These are phyloP conservation scores for Solanum hybrid DNA, from an alignment of 305 asterid species.

Conservation along the genomic window DNA sequence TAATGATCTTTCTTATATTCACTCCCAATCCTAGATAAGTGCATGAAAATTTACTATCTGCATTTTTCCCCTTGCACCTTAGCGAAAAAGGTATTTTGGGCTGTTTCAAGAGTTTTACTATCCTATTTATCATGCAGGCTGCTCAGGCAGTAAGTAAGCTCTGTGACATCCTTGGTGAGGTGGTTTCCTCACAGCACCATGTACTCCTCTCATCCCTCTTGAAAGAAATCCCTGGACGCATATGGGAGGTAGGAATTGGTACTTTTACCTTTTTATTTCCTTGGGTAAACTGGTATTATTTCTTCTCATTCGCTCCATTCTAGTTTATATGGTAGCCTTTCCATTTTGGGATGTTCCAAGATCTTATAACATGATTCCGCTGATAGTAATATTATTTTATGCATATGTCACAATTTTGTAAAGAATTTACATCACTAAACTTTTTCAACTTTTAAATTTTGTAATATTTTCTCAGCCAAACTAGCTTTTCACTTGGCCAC, in stretches of 20 bases:
- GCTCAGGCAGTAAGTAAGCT: conserved; percentile 77
- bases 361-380: not conserved
- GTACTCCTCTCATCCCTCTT: conserved; percentile 62
- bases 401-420: not conserved
- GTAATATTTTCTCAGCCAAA: not conserved
- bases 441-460: not conserved
- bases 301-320: not conserved
- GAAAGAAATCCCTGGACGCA: conserved; percentile 95
- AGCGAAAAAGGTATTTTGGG: not conserved
- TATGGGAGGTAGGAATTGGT: conserved; percentile 75
- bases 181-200: conserved; percentile 67
- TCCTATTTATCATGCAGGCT: conserved; percentile 44
- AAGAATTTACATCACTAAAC: not conserved
- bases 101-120: conserved; percentile 15
- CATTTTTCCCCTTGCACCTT: not conserved
- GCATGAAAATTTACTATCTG: not conserved
- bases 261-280: not conserved
- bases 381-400: not conserved
- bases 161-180: conserved; percentile 80
- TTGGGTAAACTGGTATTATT: not conserved
- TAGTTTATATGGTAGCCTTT: not conserved
- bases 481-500: not conserved
- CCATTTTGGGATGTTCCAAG: not conserved
- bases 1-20: conserved; percentile 10
- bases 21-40: not conserved